These are phyloP conservation scores for Mycena maculata DNA, from an alignment of 768 basidiomycete genomes.

Conservation along the genomic window DNA sequence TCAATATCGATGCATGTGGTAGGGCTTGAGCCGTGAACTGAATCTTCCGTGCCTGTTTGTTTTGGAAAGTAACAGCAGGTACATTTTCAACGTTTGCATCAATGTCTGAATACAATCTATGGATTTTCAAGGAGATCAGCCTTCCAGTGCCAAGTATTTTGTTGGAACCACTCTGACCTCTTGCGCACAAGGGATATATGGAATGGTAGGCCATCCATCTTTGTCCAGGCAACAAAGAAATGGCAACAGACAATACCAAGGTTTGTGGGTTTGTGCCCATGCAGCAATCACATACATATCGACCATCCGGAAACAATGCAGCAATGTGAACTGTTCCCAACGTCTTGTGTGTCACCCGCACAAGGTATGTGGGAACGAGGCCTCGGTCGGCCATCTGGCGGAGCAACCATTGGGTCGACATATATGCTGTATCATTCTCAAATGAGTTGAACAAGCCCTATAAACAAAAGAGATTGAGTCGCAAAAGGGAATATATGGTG, in stretches of 20 bases:
- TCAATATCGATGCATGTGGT: not conserved
- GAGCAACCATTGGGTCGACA: not conserved
- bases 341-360: not conserved
- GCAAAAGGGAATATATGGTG: too few relatives aligned
- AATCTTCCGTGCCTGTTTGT: not conserved
- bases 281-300: conserved; percentile 14
- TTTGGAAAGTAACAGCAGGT: too few relatives aligned
- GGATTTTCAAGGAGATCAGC: not conserved
- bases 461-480: too few relatives aligned
- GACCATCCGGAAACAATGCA: conserved; percentile 1
- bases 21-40: too few relatives aligned
- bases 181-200: not conserved
- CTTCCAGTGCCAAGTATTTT: not conserved
- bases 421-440: not conserved
- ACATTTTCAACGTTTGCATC: too few relatives aligned
- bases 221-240: not conserved
- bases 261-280: not conserved
- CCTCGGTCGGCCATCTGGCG: not conserved
- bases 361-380: not conserved
- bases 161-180: not conserved
- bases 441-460: not conserved
- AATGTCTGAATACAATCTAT: too few relatives aligned
- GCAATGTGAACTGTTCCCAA: not conserved
- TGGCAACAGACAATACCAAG: conserved; percentile 5
- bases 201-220: not conserved